Base-by-base conservation (phyloP, 352 stramenopile genomes). In the Peronosclerospora sorghi region DNA sequence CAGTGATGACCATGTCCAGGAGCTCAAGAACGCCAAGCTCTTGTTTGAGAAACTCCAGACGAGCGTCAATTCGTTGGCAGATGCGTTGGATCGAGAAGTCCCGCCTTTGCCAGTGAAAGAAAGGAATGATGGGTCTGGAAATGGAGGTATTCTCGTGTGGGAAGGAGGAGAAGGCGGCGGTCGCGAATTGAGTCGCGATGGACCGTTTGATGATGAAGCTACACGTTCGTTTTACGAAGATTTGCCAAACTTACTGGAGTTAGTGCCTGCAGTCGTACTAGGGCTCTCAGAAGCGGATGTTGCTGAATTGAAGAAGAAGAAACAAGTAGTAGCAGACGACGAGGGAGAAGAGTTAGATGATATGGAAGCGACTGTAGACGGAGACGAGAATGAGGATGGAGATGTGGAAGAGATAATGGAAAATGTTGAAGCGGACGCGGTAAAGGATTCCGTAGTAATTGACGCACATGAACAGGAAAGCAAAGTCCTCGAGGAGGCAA, bases 151-250 rank as follows among this genome's bases (percentile, higher is more conserved):
- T 41, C 59, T 68, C 10, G 35, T 93, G 8, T 93, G 71, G 68
- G 77, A 90, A 55, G 69, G 67, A 2, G 65, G 62, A 32, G 75
- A 87, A 34, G 75, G 89, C 72, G 69, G 62, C 44, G 48, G 59
- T 0, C 52, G 67, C 62, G 46, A 88, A 64, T 38, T 95, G 68
- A 57, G 73, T 46, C 58, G 68, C 70, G 57, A 95, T 61, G 71
- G 71, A n/a, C 86, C 93, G 1, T 98, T 97, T 48, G 94, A 97
- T 50, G 93, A 98, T 49, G 91, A 97, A 59, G 92, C 97, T 41
- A 97, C 86, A 26, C 80, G 91, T 2, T 80, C 75, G 4, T 98
- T 98, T 71, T 98, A 98, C 56, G 88, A 96, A 62, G 94, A 98
- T 60, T 57, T 98, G 41, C 94, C 95, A 9, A 89, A 98, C 57